These are phyloP conservation scores for Mycosphaerella sp. DNA, from an alignment of 2,329 filamentous ascomycete species.

Conservation along the genomic window DNA sequence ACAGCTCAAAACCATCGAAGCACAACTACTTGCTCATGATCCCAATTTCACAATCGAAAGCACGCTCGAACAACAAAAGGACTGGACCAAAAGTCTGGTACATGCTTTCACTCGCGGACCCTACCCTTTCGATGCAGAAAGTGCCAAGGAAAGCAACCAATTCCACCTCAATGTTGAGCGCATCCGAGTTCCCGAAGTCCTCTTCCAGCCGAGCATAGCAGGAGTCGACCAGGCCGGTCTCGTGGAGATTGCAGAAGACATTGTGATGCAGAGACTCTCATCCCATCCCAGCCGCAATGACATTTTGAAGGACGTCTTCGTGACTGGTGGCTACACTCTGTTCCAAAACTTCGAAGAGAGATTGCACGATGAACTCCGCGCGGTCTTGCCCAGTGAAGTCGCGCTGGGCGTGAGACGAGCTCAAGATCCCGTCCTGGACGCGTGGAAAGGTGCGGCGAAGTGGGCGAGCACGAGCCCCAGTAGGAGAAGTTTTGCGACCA, in stretches of 20 bases:
- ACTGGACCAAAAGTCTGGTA: slow-evolving; percentile 88
- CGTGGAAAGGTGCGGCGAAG: slow-evolving; percentile 84
- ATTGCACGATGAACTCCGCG: slow-evolving; percentile 63
- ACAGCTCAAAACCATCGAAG: slow-evolving; percentile 69
- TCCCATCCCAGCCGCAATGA: slow-evolving; percentile 53
- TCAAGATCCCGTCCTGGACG: slow-evolving; percentile 70
- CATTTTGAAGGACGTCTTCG: slow-evolving; percentile 78
- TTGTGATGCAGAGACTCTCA: slow-evolving; percentile 71
- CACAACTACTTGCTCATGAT: slow-evolving; percentile 79
- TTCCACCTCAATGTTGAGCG: slow-evolving; percentile 98
- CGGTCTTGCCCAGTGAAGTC: slow-evolving; percentile 63
- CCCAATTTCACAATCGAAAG: slow-evolving; percentile 85
- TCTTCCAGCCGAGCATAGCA: slow-evolving; percentile 96
- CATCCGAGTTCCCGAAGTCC: slow-evolving; percentile 97
- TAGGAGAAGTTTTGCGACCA: slow-evolving; percentile 60
- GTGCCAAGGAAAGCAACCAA: slow-evolving; percentile 74
- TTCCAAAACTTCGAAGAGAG: slow-evolving; percentile 84
- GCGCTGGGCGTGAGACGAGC: slow-evolving; percentile 67
- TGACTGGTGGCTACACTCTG: slow-evolving; percentile 87
- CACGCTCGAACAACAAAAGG: slow-evolving; percentile 82
- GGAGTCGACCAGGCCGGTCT: slow-evolving; percentile 96
- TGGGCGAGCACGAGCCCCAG: slow-evolving; percentile 64
- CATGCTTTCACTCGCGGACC: slow-evolving; percentile 88
- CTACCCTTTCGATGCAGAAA: slow-evolving; percentile 74
- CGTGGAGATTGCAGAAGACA: slow-evolving; percentile 84